phyloP scores from a whole-genome alignment of 73 alveolate species.

The Stentor coeruleus region DNA sequence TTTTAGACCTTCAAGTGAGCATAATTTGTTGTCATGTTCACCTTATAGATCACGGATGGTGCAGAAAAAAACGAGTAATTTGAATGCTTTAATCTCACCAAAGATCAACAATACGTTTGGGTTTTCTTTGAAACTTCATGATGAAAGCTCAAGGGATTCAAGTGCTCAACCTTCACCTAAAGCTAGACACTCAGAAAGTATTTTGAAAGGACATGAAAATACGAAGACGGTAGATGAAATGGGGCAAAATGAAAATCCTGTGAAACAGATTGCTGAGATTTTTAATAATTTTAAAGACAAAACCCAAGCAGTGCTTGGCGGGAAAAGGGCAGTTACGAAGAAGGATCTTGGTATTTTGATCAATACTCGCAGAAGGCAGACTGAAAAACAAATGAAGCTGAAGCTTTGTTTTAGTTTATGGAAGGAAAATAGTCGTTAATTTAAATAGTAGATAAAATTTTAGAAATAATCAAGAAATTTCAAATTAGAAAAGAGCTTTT shows the following conservation, averaged over 20 bases:
- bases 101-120: neutral
- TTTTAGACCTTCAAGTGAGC: too few relatives aligned
- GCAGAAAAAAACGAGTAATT: neutral
- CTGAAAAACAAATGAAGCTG: too few relatives aligned
- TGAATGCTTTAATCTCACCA: neutral
- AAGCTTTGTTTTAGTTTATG: too few relatives aligned
- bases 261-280: neutral
- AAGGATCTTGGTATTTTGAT: too few relatives aligned
- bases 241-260: neutral
- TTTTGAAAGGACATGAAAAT: neutral
- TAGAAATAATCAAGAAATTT: too few relatives aligned
- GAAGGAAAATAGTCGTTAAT: too few relatives aligned
- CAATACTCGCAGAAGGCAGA: too few relatives aligned
- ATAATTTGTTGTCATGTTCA: neutral
- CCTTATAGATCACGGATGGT: neutral
- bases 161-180: neutral
- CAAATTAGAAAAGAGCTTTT: too few relatives aligned
- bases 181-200: neutral
- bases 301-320: too few relatives aligned
- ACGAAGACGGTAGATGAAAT: neutral
- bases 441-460: too few relatives aligned
- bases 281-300: neutral
- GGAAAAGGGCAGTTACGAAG: too few relatives aligned
- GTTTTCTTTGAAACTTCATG: neutral
- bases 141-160: neutral